phyloP scores from a whole-genome alignment of 208 protist genomes.

The Trypanosoma avium region DNA sequence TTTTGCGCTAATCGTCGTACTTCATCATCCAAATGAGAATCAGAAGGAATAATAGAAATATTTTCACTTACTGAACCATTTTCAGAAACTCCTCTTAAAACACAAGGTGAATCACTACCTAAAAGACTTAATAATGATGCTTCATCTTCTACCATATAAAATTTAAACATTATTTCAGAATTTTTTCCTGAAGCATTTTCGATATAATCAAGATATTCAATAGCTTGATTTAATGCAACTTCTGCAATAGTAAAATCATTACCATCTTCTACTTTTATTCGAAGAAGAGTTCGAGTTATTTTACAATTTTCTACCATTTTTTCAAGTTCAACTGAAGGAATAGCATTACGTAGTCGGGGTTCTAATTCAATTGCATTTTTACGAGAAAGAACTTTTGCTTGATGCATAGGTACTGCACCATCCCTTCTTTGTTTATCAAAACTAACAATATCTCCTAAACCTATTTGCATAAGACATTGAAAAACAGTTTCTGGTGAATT shows the following conservation, averaged over 20 bases:
- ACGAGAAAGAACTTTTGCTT: constrained; percentile 87
- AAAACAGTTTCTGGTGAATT: constrained; percentile 69
- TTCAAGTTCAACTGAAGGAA: constrained; percentile 63
- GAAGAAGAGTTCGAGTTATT: constrained; percentile 61
- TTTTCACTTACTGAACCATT: not conserved
- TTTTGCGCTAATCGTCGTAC: constrained; percentile 14
- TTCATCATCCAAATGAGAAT: constrained; percentile 9
- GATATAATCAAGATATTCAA: constrained; percentile 87
- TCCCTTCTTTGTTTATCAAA: constrained; percentile 82
- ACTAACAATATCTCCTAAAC: constrained; percentile 65
- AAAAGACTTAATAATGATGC: constrained; percentile 55
- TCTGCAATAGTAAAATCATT: constrained; percentile 83
- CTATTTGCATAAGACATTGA: constrained; percentile 88
- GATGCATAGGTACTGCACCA: constrained; percentile 86
- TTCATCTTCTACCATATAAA: constrained; percentile 87
- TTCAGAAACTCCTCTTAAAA: constrained; percentile 1
- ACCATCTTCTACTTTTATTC: constrained; percentile 88
- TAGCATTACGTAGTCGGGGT: constrained; percentile 41
- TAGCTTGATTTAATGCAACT: constrained; percentile 46
- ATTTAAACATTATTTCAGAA: constrained; percentile 54
- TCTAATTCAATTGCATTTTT: constrained; percentile 68
- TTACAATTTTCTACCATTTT: constrained; percentile 65
- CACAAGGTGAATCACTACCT: constrained; percentile 6
- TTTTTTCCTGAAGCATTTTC: constrained; percentile 40
- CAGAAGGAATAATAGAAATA: not conserved